Conservation (phyloP, 192 early-diverging fungal species). For the Ambispora gerdemannii region DNA sequence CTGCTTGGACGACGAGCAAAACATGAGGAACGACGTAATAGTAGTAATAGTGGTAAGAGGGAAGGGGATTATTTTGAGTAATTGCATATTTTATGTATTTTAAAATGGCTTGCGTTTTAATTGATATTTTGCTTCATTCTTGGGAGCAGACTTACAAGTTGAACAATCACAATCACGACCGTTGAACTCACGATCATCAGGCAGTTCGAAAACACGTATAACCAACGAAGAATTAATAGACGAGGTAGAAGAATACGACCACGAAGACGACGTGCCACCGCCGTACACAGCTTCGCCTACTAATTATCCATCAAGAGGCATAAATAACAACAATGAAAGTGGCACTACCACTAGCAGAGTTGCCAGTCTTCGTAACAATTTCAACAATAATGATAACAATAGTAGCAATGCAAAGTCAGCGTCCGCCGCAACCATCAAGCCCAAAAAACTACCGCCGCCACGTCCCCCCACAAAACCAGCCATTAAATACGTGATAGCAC, state of each 20-base stretch:
- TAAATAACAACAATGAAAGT: background rate
- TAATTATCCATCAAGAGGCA: background rate
- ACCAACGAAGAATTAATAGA: background rate
- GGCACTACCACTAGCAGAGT: background rate
- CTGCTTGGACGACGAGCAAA: background rate
- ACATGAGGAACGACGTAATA: slow-evolving; percentile 34
- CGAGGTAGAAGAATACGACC: background rate
- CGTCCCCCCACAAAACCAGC: slow-evolving; percentile 29
- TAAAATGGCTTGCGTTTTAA: background rate
- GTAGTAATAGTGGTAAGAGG: slow-evolving; percentile 34
- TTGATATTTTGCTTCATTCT: background rate
- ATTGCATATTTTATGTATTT: background rate
- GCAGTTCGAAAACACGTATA: background rate
- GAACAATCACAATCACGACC: background rate
- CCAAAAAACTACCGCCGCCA: slow-evolving; percentile 41
- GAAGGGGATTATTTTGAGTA: no score
- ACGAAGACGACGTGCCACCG: slow-evolving; percentile 12
- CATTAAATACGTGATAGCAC: slow-evolving; percentile 55
- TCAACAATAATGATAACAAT: slow-evolving; percentile 26
- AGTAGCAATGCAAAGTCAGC: slow-evolving; percentile 33
- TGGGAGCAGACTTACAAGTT: background rate
- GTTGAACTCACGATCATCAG: no score
- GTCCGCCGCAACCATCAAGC: background rate
- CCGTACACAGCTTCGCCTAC: background rate
- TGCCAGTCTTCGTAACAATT: background rate